Base-by-base conservation (phyloP, 2,329 filamentous ascomycete species). In the Setomelanomma holmii region DNA sequence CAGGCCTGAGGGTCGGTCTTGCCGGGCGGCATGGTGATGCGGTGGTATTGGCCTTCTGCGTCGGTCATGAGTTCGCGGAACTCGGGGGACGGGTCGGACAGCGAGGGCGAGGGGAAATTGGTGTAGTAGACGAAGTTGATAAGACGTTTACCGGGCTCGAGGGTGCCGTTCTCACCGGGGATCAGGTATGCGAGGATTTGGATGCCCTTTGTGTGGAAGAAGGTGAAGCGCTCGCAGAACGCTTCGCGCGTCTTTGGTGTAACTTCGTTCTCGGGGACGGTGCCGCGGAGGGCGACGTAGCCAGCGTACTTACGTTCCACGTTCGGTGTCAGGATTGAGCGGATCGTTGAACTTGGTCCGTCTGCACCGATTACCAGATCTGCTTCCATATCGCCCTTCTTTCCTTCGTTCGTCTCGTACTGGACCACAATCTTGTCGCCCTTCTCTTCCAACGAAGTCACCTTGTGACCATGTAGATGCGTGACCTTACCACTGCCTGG, bases 81-180 rank as follows among this genome's bases (percentile, higher is more conserved):
- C 17, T 77, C 77, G 2, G 63, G 34, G 1, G 75, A 75, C 5
- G 63, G 69, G n/a, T 78, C 71, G 35, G 56, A 54, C 4, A 69
- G 46, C 1, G 60, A 64, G 10, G 47, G 24, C 1, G 66, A 60
- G 0, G 66, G 55, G 21, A 76, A 69, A 55, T 80, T 78, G 45
- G 66, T 73, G 64, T 82, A 82, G 71, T 78, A 80, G 1, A 82
- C 76, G 55, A 74, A 80, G 51, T 81, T 82, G 55, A 81, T 69
- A 3, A 79, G 72, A 10, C 78, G 73, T 20, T 77, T 61, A 4
- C 76, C 77, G 0, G 68, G 62, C 24, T 69, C 63, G 4, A 78
- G 66, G 1, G 67, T 69, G 2, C 78, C 79, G 22, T 76, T 63
- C 12, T 73, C 65, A 1, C 76, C 75, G 0, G 79, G 79, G n/a